Conservation (phyloP, 805 yeast genomes). For the Sugiyamaella floridensis region DNA sequence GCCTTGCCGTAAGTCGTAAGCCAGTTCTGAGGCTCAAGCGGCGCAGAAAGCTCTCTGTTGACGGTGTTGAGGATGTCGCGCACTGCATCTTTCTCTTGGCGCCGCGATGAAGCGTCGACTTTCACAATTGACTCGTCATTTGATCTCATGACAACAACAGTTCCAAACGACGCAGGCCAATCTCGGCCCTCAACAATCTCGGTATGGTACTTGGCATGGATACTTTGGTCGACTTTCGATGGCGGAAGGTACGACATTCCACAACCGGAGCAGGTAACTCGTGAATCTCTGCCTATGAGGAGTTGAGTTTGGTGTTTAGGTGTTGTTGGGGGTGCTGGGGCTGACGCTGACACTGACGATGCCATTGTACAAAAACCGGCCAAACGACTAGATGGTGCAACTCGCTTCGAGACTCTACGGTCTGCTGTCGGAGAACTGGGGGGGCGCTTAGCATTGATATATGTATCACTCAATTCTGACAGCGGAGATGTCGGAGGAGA, state of each 20-base stretch:
- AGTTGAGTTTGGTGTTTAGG: background rate
- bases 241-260: slow-evolving; percentile 46
- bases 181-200: slow-evolving; percentile 38
- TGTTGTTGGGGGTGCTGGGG: background rate
- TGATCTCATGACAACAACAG: slow-evolving; percentile 1
- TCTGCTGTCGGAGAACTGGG: background rate
- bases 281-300: background rate
- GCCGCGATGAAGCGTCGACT: slow-evolving; percentile 18
- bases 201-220: slow-evolving; percentile 44
- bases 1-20: slow-evolving; percentile 15
- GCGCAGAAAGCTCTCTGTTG: slow-evolving; percentile 48
- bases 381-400: background rate
- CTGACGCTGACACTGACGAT: background rate
- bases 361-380: background rate
- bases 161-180: slow-evolving; percentile 30
- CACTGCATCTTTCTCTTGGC: slow-evolving; percentile 24
- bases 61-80: slow-evolving; percentile 38
- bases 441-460: background rate
- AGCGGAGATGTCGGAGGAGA: background rate
- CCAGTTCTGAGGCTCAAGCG: slow-evolving; percentile 27
- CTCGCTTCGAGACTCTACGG: background rate
- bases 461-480: background rate
- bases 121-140: slow-evolving; percentile 21
- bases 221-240: slow-evolving; percentile 35
- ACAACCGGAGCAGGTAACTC: slow-evolving; percentile 41